Percentiles rank a stretch among this genome's conserved stretches.
phyloP scores from a whole-genome alignment of 1,284 basidiomycete species.

The Golubevia pallescens region DNA sequence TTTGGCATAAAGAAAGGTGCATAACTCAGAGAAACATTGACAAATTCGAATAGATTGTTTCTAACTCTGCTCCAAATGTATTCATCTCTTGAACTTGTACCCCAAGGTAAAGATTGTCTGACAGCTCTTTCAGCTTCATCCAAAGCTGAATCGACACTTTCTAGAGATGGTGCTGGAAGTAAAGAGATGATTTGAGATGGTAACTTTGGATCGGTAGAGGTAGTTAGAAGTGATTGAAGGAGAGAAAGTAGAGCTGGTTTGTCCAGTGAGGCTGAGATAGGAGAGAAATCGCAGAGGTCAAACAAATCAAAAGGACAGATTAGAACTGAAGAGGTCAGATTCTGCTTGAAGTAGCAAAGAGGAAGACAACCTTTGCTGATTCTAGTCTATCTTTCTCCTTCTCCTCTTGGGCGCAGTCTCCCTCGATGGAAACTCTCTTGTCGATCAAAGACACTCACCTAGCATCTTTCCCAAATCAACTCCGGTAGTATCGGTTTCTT shows the following conservation, averaged over 20 bases:
- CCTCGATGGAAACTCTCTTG: background rate
- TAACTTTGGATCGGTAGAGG: constrained; percentile 26
- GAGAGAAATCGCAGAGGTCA: too few relatives aligned
- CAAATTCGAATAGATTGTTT: constrained; percentile 35
- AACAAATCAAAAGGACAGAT: too few relatives aligned
- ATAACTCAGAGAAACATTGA: constrained; percentile 28
- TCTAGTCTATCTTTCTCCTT: too few relatives aligned
- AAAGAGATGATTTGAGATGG: constrained; percentile 44
- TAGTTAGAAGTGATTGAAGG: constrained; percentile 33
- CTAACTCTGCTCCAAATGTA: constrained; percentile 51
- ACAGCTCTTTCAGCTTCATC: constrained; percentile 32
- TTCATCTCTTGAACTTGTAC: constrained; percentile 24
- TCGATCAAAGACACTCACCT: constrained; percentile 10
- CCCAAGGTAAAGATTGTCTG: constrained; percentile 15
- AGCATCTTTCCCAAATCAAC: constrained; percentile 47
- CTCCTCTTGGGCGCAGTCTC: too few relatives aligned
- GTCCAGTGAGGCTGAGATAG: constrained; percentile 38
- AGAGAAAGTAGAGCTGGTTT: constrained; percentile 45
- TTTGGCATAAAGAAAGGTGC: constrained; percentile 45
- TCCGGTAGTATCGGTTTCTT: too few relatives aligned
- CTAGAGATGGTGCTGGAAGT: constrained; percentile 37
- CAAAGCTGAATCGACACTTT: constrained; percentile 31
- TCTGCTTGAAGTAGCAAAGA: too few relatives aligned
- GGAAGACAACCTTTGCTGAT: too few relatives aligned
- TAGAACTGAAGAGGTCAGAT: too few relatives aligned